Conservation (phyloP, 1,139 yeast species). For the Nakaseomyces sp. region DNA sequence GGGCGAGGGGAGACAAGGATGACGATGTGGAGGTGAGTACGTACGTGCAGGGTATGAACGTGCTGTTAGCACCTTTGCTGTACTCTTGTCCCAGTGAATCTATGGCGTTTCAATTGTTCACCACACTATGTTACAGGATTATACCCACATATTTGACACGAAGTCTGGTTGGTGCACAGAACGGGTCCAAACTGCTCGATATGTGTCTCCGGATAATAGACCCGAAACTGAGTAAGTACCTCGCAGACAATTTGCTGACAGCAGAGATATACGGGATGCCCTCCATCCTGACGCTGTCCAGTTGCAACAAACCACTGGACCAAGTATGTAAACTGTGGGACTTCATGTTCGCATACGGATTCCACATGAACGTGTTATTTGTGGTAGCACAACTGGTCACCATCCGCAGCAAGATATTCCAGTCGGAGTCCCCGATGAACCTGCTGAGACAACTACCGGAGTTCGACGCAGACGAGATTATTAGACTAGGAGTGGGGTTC, state of each 20-base stretch:
- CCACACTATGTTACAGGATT: slow-evolving; percentile 32
- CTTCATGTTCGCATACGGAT: slow-evolving; percentile 81
- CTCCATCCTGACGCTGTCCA: slow-evolving; percentile 74
- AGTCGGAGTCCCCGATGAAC: slow-evolving; percentile 58
- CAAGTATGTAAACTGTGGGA: slow-evolving; percentile 84
- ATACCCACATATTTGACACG: slow-evolving; percentile 77
- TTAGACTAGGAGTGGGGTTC: slow-evolving; percentile 71
- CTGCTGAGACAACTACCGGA: slow-evolving; percentile 65
- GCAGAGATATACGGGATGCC: slow-evolving; percentile 90
- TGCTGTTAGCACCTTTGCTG: slow-evolving; percentile 74
- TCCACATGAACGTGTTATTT: slow-evolving; percentile 77
- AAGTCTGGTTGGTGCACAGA: slow-evolving; percentile 73
- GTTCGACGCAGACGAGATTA: slow-evolving; percentile 64
- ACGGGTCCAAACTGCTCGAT: slow-evolving; percentile 65
- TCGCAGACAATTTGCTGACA: slow-evolving; percentile 38
- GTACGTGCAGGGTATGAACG: slow-evolving; percentile 91
- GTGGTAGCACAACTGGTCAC: slow-evolving; percentile 76
- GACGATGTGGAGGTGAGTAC: slow-evolving; percentile 27
- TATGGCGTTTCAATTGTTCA: slow-evolving; percentile 67
- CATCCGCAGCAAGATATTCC: slow-evolving; percentile 52
- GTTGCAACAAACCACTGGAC: slow-evolving; percentile 79
- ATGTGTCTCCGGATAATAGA: slow-evolving; percentile 63
- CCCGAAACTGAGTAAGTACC: slow-evolving; percentile 57
- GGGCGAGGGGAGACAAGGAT: not conserved
- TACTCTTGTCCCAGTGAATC: slow-evolving; percentile 76